These are phyloP conservation scores for Fraxinus xanthoxyloides DNA, from an alignment of 305 asterid species.

Conservation along the genomic window DNA sequence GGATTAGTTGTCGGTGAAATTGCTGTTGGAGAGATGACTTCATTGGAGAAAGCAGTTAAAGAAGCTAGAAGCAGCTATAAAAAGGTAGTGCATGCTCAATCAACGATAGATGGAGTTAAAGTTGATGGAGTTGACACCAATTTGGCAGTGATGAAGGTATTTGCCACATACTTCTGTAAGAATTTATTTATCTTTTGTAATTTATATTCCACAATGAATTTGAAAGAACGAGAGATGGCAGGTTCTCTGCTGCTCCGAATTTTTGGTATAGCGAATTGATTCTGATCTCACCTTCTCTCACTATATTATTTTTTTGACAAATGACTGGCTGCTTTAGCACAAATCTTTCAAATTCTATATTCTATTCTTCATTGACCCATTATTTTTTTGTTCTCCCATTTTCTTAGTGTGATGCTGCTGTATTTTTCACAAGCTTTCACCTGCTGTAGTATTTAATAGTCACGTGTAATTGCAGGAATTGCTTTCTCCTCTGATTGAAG, in stretches of 20 bases:
- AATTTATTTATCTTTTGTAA: not conserved
- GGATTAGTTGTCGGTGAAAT: constrained; percentile 76
- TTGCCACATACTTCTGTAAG: constrained; percentile 9
- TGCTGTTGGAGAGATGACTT: constrained; percentile 71
- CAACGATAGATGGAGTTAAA: constrained; percentile 85
- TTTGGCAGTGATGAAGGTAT: constrained; percentile 90
- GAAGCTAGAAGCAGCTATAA: constrained; percentile 79
- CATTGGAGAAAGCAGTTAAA: constrained; percentile 74
- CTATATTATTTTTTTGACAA: not conserved
- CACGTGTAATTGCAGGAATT: constrained; percentile 64
- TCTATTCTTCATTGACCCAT: not conserved
- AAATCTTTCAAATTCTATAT: not conserved
- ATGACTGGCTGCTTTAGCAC: constrained; percentile 8
- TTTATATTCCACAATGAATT: constrained; percentile 2
- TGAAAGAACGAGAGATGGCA: constrained; percentile 13
- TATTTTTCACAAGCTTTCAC: constrained; percentile 15
- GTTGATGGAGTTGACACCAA: constrained; percentile 85
- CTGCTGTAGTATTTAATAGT: constrained; percentile 19
- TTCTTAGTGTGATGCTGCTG: constrained; percentile 8
- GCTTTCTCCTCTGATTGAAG: constrained; percentile 62
- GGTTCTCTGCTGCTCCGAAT: constrained; percentile 11
- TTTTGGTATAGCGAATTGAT: constrained; percentile 6
- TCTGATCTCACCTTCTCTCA: constrained; percentile 4
- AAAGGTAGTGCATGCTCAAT: constrained; percentile 70
- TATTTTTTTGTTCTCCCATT: not conserved